Conservation (phyloP, 2,329 filamentous ascomycete species). For the Pestalotiopsis sp. region DNA sequence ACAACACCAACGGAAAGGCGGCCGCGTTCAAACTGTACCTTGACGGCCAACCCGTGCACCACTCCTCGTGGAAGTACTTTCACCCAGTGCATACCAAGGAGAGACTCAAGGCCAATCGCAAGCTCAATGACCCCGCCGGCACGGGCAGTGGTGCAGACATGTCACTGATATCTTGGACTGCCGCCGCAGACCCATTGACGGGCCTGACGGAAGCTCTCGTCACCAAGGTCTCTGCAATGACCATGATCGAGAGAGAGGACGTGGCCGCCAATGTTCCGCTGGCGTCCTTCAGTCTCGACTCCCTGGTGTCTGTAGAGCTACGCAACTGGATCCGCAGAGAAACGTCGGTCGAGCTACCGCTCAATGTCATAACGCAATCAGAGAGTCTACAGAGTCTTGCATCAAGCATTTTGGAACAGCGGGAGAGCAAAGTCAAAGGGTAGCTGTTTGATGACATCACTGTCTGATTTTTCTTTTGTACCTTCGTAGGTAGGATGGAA, state of each 20-base stretch:
- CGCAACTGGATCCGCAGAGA: constrained; percentile 12
- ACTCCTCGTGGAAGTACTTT: neutral
- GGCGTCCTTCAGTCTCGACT: constrained; percentile 8
- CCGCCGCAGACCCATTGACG: neutral
- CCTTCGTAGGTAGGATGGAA: too few relatives aligned
- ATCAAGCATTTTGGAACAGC: too few relatives aligned
- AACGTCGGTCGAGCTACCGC: too few relatives aligned
- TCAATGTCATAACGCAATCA: too few relatives aligned
- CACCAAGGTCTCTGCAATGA: constrained; percentile 10
- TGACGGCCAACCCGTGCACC: too few relatives aligned
- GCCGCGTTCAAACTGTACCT: neutral
- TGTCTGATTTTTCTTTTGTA: too few relatives aligned
- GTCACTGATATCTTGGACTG: neutral
- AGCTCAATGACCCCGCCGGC: neutral
- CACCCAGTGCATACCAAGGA: neutral
- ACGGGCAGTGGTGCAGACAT: too few relatives aligned
- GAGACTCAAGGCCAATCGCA: neutral
- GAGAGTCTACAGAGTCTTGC: too few relatives aligned
- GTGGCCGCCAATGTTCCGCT: neutral
- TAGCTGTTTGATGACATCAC: too few relatives aligned
- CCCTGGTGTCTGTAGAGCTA: constrained; percentile 10
- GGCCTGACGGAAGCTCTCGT: constrained; percentile 2
- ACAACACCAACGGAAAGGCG: neutral
- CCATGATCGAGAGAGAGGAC: constrained; percentile 10
- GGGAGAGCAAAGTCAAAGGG: too few relatives aligned